Evolutionary conservation across 345 rosid genomes (phyloP).

Genomic region (Turnera subulata): DNA sequence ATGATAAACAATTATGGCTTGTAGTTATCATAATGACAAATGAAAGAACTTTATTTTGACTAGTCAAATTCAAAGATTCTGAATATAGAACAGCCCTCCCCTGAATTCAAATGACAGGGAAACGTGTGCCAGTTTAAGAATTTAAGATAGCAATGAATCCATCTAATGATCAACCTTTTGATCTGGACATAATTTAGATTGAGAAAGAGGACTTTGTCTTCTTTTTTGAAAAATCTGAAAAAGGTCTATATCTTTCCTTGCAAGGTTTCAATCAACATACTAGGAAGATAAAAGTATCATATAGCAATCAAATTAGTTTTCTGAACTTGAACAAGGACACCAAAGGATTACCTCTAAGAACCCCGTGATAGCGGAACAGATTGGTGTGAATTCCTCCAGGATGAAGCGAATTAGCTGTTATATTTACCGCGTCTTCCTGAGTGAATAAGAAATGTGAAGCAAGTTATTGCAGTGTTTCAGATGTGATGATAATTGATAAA

Average conservation of each 20-base stretch:
- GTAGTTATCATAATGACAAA: no score
- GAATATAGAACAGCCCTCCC: no score
- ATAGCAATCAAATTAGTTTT: not conserved
- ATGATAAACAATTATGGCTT: no score
- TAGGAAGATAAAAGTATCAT: not conserved
- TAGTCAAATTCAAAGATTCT: no score
- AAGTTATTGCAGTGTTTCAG: not conserved
- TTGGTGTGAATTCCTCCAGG: constrained; percentile 67
- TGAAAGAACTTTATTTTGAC: no score
- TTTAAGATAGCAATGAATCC: no score
- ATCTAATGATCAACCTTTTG: no score
- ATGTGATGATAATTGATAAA: not conserved
- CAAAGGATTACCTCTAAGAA: constrained; percentile 33
- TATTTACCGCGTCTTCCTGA: constrained; percentile 52
- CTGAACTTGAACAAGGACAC: not conserved
- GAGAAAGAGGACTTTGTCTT: no score
- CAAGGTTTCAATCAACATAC: not conserved
- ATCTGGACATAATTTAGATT: no score
- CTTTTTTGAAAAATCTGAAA: not conserved
- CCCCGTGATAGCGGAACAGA: constrained; percentile 33
- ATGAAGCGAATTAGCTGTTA: constrained; percentile 68
- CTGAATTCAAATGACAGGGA: no score
- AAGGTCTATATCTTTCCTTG: not conserved
- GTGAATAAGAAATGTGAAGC: not conserved
- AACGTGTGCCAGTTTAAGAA: no score